Conservation (phyloP, 331 rosid genomes). For the Quercus lobata region DNA sequence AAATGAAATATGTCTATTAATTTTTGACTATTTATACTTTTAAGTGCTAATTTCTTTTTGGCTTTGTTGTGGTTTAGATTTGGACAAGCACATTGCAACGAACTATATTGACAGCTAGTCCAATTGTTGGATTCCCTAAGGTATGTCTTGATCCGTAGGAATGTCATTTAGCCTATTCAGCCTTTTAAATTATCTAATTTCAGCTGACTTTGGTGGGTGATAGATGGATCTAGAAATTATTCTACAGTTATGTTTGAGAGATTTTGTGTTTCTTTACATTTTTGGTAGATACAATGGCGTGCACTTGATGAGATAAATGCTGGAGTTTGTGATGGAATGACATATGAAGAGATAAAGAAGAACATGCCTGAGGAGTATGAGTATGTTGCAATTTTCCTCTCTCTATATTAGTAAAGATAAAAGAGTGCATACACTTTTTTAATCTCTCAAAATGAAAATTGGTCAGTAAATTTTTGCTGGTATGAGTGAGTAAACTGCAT, state of each 20-base stretch:
- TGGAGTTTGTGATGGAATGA: conserved; percentile 98
- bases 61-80: conserved; percentile 47
- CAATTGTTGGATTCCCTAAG: conserved; percentile 92
- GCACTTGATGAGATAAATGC: conserved; percentile 92
- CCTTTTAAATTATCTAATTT: background rate
- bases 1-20: background rate
- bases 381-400: conserved; percentile 44
- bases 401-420: background rate
- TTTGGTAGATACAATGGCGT: conserved; percentile 91
- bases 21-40: background rate
- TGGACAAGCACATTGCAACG: conserved; percentile 99
- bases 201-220: background rate
- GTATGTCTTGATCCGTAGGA: conserved; percentile 36
- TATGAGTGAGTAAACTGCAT: background rate
- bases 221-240: background rate
- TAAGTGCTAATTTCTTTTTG: background rate
- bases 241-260: background rate
- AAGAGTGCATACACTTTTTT: background rate
- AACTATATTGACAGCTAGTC: conserved; percentile 85
- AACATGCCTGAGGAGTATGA: conserved; percentile 97
- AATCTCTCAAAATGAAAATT: background rate
- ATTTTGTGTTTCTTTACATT: conserved; percentile 4
- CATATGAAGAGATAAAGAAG: conserved; percentile 87
- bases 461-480: background rate
- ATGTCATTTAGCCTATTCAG: background rate